A percentile compares a stretch with the other conserved stretches of the same genome.
These are phyloP conservation scores for Venturia asperata DNA, from an alignment of 2,329 filamentous ascomycete species.

Conservation along the genomic window DNA sequence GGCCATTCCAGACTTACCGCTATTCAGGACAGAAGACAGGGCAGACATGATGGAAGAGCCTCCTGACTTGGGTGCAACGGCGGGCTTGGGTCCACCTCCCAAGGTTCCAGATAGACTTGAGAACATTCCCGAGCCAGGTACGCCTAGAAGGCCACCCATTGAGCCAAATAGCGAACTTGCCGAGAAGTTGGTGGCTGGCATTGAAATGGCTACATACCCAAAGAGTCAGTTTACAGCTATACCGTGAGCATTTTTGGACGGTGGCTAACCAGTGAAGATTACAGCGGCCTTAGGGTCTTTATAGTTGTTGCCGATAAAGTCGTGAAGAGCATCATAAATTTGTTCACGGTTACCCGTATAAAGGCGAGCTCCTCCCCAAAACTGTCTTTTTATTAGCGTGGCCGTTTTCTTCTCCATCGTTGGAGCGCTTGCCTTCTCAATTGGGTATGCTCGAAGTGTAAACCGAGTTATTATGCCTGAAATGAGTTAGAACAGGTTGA, in stretches of 20 bases:
- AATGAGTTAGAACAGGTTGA: constrained; percentile 19
- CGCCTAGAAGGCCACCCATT: constrained; percentile 31
- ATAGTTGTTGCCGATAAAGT: constrained; percentile 35
- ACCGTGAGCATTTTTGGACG: constrained; percentile 37
- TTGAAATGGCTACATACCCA: not conserved
- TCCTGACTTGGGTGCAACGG: not conserved
- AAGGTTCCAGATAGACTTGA: constrained; percentile 24
- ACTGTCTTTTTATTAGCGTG: constrained; percentile 9
- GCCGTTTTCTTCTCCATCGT: not conserved
- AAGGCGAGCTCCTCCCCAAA: constrained; percentile 36
- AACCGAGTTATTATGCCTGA: constrained; percentile 32
- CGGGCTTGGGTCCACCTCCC: not conserved
- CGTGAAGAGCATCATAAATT: constrained; percentile 31
- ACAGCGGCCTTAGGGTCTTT: constrained; percentile 29
- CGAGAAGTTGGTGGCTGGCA: not conserved
- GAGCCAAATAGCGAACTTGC: constrained; percentile 26
- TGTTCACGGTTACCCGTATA: constrained; percentile 29
- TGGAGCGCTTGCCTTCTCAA: constrained; percentile 26
- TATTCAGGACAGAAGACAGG: constrained; percentile 25
- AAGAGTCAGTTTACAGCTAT: not conserved
- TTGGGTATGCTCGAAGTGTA: constrained; percentile 28
- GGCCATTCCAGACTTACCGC: constrained; percentile 27
- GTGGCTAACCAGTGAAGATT: constrained; percentile 43
- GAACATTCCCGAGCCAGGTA: constrained; percentile 36
- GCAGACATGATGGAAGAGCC: not conserved